Evolutionary conservation across 1,284 basidiomycete genomes (phyloP).

Genomic region (Ganoderma multipileum): DNA sequence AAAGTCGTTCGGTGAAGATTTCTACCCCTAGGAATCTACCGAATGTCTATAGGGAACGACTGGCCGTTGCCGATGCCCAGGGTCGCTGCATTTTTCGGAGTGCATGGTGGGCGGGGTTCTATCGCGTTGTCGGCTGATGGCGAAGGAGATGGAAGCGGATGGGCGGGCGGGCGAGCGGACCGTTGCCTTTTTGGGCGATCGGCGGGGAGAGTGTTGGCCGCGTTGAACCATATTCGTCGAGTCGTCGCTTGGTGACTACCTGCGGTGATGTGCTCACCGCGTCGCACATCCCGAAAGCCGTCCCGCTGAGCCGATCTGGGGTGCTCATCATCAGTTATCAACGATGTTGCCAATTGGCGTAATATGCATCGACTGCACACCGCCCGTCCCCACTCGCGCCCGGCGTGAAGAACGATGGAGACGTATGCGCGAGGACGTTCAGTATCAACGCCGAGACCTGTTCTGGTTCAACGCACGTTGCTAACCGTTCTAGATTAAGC

Average conservation of each 20-base stretch:
- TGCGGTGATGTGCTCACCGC: slow-evolving; percentile 6
- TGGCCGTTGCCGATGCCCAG: background rate
- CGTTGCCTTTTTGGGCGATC: slow-evolving; percentile 22
- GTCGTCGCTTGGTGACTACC: slow-evolving; percentile 1
- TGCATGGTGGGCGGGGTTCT: background rate
- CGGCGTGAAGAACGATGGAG: slow-evolving; percentile 11
- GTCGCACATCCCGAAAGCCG: background rate
- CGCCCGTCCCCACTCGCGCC: background rate
- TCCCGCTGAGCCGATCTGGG: slow-evolving; percentile 18
- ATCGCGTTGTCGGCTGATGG: background rate
- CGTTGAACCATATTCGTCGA: slow-evolving; percentile 2
- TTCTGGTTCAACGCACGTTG: background rate
- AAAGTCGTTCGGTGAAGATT: background rate
- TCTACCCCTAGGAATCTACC: background rate
- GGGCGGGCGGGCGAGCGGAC: slow-evolving; percentile 18
- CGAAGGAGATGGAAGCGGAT: slow-evolving; percentile 2
- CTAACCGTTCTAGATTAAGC: background rate
- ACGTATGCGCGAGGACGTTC: background rate
- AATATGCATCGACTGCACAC: slow-evolving; percentile 4
- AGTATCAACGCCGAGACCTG: background rate
- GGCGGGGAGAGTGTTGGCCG: slow-evolving; percentile 7
- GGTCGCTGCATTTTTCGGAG: background rate
- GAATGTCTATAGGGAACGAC: background rate
- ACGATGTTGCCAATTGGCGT: background rate
- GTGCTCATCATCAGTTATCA: slow-evolving; percentile 4